Evolutionary conservation across 768 basidiomycete species (phyloP).

Genomic region (Boletus tomentosulus): DNA sequence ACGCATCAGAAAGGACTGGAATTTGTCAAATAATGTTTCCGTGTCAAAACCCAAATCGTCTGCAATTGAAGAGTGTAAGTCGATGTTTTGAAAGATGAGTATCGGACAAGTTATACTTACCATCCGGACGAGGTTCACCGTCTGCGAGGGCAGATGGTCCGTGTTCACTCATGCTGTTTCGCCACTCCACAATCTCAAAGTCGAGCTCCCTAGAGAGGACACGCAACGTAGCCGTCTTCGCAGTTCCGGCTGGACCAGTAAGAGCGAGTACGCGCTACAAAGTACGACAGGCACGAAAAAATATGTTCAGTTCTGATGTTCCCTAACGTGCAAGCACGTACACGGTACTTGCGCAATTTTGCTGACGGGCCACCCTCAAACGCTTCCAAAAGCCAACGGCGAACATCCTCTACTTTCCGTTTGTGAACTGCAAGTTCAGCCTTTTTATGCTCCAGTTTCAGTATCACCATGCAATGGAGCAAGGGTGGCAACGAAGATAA

Average conservation of each 20-base stretch:
- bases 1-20: constrained; percentile 69
- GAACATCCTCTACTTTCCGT: constrained; percentile 73
- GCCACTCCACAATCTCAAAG: constrained; percentile 85
- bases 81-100: background rate
- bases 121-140: constrained; percentile 10
- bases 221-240: constrained; percentile 82
- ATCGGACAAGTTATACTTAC: background rate
- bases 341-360: constrained; percentile 69
- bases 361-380: constrained; percentile 63
- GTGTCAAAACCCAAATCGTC: constrained; percentile 8
- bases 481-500: background rate
- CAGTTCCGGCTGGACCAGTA: constrained; percentile 86
- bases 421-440: constrained; percentile 77
- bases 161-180: constrained; percentile 58
- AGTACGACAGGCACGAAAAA: no score
- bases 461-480: background rate
- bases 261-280: constrained; percentile 75
- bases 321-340: constrained; percentile 32
- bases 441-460: constrained; percentile 30
- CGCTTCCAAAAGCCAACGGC: constrained; percentile 70
- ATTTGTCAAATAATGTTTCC: constrained; percentile 54
- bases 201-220: constrained; percentile 71
- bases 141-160: constrained; percentile 20
- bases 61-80: constrained; percentile 1
- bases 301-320: background rate